Evolutionary conservation across 768 basidiomycete genomes (phyloP).

Genomic region (Galerina sulciceps): DNA sequence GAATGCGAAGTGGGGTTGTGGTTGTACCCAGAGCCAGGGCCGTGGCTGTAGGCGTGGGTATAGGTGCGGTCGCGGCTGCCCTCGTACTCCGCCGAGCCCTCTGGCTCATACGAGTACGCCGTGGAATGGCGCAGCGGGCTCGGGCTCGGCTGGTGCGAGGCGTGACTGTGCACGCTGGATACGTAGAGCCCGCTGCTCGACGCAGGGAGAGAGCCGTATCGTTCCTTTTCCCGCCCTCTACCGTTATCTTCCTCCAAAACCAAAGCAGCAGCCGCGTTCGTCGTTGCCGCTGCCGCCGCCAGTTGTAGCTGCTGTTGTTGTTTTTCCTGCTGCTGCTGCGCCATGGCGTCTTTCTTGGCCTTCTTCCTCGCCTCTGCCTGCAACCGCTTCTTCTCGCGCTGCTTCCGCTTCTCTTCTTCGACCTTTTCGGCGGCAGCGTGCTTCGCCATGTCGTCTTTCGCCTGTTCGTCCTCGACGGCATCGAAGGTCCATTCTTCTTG

Average conservation of each 20-base stretch:
- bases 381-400: conserved; percentile 51
- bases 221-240: conserved; percentile 7
- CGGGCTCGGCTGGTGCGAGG: conserved; percentile 35
- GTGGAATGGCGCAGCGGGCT: conserved; percentile 49
- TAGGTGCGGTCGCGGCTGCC: neutral
- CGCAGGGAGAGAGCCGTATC: conserved; percentile 1
- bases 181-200: conserved; percentile 8
- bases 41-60: too few species aligned
- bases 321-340: conserved; percentile 18
- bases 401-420: conserved; percentile 54
- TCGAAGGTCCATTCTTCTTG: conserved; percentile 82
- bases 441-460: conserved; percentile 46
- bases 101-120: conserved; percentile 30
- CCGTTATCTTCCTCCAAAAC: conserved; percentile 20
- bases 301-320: too few species aligned
- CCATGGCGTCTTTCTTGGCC: conserved; percentile 40
- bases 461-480: conserved; percentile 75
- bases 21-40: too few species aligned
- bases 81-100: conserved; percentile 37
- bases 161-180: conserved; percentile 8
- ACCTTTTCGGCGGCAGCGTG: conserved; percentile 41
- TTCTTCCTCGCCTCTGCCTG: conserved; percentile 54
- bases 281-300: too few species aligned
- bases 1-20: too few species aligned
- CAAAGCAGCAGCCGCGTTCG: conserved; percentile 10